Percentiles rank a stretch among this genome's conserved stretches.
Conservation (phyloP, 805 yeast genomes). For the Pichia gijzeniarum region DNA sequence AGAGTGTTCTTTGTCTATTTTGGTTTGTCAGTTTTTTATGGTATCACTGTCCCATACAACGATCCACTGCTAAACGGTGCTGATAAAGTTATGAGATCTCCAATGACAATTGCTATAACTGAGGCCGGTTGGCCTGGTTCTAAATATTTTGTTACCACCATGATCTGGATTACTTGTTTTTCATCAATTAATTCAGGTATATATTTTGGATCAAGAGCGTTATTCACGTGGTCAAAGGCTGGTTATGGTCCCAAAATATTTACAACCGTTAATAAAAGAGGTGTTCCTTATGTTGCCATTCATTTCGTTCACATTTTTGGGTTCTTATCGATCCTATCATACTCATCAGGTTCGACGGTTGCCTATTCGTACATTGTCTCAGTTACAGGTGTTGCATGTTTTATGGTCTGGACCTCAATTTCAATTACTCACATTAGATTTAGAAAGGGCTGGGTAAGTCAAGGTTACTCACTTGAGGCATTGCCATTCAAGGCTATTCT, state of each 20-base stretch:
- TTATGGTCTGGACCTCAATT: constrained; percentile 61
- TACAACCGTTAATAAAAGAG: constrained; percentile 44
- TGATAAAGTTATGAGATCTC: constrained; percentile 39
- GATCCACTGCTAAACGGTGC: constrained; percentile 38
- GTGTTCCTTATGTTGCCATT: constrained; percentile 61
- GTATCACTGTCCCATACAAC: constrained; percentile 52
- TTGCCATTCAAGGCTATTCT: constrained; percentile 48
- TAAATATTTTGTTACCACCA: constrained; percentile 52
- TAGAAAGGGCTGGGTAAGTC: constrained; percentile 39
- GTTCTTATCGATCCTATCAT: constrained; percentile 48
- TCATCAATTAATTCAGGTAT: constrained; percentile 67
- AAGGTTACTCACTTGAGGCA: constrained; percentile 39
- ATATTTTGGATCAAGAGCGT: constrained; percentile 62
- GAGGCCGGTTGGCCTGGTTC: constrained; percentile 48
- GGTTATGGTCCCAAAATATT: constrained; percentile 42
- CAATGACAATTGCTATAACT: constrained; percentile 42
- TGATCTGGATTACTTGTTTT: constrained; percentile 55
- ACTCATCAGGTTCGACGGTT: constrained; percentile 51
- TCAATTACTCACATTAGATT: constrained; percentile 52
- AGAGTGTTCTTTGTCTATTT: constrained; percentile 45
- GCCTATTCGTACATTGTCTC: constrained; percentile 58
- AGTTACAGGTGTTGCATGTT: constrained; percentile 60
- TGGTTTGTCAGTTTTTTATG: constrained; percentile 49
- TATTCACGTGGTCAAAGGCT: constrained; percentile 56
- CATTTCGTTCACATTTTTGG: constrained; percentile 49